These are phyloP conservation scores for Bryum argenteum DNA, from an alignment of 225 moss, liverwort and hornwort genomes.

Conservation along the genomic window DNA sequence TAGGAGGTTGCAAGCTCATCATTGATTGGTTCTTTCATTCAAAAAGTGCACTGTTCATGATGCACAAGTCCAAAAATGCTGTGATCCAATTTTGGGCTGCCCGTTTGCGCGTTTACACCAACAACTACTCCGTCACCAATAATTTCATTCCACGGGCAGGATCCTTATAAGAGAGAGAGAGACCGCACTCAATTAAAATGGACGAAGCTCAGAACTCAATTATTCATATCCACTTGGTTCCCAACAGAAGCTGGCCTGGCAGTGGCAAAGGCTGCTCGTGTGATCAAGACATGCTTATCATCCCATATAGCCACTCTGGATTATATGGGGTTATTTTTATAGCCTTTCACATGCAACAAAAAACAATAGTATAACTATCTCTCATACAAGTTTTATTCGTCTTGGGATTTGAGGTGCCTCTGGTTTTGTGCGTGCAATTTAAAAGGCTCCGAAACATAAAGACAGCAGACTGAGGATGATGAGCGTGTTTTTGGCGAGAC, in stretches of 20 bases:
- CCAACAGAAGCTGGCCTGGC: slow-evolving; percentile 11
- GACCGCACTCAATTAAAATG: too few relatives aligned
- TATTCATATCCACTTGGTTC: background rate
- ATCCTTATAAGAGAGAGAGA: too few relatives aligned
- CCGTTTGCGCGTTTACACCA: too few relatives aligned
- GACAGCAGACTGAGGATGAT: background rate
- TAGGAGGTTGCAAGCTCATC: too few relatives aligned
- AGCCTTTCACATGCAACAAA: background rate
- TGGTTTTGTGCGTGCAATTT: background rate
- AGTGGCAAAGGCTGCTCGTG: slow-evolving; percentile 23
- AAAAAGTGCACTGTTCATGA: too few relatives aligned
- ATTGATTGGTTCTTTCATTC: too few relatives aligned
- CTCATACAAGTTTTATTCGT: too few relatives aligned
- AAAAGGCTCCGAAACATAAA: too few relatives aligned
- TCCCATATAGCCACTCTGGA: background rate
- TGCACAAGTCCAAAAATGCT: too few relatives aligned
- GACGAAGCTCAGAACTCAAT: slow-evolving; percentile 15
- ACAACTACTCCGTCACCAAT: too few relatives aligned
- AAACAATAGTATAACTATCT: background rate
- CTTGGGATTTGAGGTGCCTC: background rate
- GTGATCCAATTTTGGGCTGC: too few relatives aligned
- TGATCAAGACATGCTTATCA: slow-evolving; percentile 7
- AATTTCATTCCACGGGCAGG: too few relatives aligned
- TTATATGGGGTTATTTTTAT: background rate
- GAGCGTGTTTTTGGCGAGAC: background rate